Evolutionary conservation across 73 alveolate genomes (phyloP), one percentile per base, ranked within the genome.

Genomic region (Paramecium primaurelia): DNA sequence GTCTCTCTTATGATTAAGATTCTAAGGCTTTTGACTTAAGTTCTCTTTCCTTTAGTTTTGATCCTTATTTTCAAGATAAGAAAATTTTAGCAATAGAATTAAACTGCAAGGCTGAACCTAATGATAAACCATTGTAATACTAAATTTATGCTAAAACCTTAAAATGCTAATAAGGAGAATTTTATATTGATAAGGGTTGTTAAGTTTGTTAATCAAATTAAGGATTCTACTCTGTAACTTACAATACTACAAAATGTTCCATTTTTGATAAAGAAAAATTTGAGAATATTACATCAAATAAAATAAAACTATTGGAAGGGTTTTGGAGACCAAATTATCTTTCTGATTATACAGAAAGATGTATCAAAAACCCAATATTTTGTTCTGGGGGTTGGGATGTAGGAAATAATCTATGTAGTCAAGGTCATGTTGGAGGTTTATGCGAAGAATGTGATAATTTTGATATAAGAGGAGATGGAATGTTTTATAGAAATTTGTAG

Each of bases 331-430:
- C 69, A 3, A 7, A 16, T 54, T 54, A 18, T 4, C 14, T 54
- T 18, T 54, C 69, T 4, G 69, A 54, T 54, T 54, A 18, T n/a
- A 18, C 69, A 4, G 69, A 54, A 54, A 2, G 34, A 16, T 54
- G 69, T 18, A 4, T 54, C 4, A 54, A 54, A 54, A 54, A 54
- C 25, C 9, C 32, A 4, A n/a, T 18, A 0, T 54, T 54, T 68
- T 68, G 85, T 68, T 6, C 22, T 0, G 85, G 85, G 12, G 85
- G 85, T 14, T 68, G 85, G 85, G 85, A 68, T 6, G 85, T n/a
- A 26, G 85, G 85, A 32, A 26, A 68, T 68, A 26, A 25, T 4
- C 26, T 68, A 26, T 68, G 85, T 26, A 14, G 25, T 12, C 1
- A 32, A 32, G 85, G 85, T 5, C 42, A 68, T 36, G 3, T 68